Evolutionary conservation across 495 filamentous ascomycete genomes (phyloP).

Genomic region (Trichoderma orchidacearum): DNA sequence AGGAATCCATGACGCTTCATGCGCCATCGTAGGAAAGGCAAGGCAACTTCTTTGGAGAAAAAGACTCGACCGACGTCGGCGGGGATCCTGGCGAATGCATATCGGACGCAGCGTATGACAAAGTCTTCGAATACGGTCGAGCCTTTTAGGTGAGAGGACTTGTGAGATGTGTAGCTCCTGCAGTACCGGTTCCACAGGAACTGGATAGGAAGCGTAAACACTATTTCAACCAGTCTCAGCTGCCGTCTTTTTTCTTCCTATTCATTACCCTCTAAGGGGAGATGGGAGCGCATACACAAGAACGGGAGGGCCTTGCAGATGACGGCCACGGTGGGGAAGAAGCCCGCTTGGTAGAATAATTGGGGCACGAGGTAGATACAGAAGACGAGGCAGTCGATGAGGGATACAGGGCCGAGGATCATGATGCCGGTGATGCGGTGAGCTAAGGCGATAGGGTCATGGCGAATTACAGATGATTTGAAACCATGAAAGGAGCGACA

Average conservation of each 20-base stretch:
- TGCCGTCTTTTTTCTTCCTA: not conserved
- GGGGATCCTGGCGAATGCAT: conserved; percentile 58
- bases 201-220: conserved; percentile 38
- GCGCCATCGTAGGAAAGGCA: conserved; percentile 61
- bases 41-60: conserved; percentile 54
- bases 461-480: too few relatives aligned
- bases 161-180: conserved; percentile 21
- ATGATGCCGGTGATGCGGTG: conserved; percentile 11
- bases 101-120: conserved; percentile 59
- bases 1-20: conserved; percentile 56
- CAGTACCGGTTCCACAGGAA: conserved; percentile 47
- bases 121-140: conserved; percentile 60
- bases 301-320: conserved; percentile 46
- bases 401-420: conserved; percentile 52
- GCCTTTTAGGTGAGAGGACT: conserved; percentile 40
- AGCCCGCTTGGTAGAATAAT: conserved; percentile 41
- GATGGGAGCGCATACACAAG: conserved; percentile 36
- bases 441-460: too few relatives aligned
- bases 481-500: too few relatives aligned
- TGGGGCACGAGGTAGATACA: conserved; percentile 48
- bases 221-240: conserved; percentile 17
- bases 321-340: conserved; percentile 34
- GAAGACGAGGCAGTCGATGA: conserved; percentile 52
- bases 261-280: too few relatives aligned
- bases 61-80: conserved; percentile 55